Percentiles rank a stretch among this genome's conserved stretches.
Evolutionary conservation across 164 flowering plant genomes (phyloP).

Genomic region (Magnolia kwangsiensis): DNA sequence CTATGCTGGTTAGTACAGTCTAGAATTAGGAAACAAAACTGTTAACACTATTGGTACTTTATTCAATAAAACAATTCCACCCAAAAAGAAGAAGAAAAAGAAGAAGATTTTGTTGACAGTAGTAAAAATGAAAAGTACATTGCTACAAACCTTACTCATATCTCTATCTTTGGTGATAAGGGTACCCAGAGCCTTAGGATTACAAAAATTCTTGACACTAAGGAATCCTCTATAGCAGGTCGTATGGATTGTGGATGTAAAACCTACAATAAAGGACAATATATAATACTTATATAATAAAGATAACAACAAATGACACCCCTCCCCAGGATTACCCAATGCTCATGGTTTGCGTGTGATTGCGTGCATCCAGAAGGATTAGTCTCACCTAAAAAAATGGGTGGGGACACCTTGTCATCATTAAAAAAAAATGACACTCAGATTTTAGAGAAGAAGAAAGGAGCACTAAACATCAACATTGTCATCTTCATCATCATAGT

Average conservation of each 20-base stretch:
- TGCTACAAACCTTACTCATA: slow-evolving; percentile 65
- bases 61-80: neutral
- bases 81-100: too few species aligned
- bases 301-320: neutral
- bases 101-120: too few species aligned
- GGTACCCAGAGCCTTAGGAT: slow-evolving; percentile 92
- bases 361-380: too few species aligned
- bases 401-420: too few species aligned
- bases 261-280: slow-evolving; percentile 43
- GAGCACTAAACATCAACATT: too few species aligned
- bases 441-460: neutral
- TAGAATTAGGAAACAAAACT: slow-evolving; percentile 23
- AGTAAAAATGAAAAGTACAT: neutral
- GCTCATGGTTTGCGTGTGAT: too few species aligned
- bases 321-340: too few species aligned
- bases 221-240: slow-evolving; percentile 94
- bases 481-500: too few species aligned
- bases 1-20: slow-evolving; percentile 93
- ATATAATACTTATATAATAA: neutral
- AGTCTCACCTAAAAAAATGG: too few species aligned
- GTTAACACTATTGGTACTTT: neutral
- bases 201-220: slow-evolving; percentile 91
- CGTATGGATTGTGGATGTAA: slow-evolving; percentile 98
- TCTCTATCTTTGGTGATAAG: slow-evolving; percentile 74
- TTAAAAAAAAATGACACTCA: too few species aligned